These are phyloP conservation scores for Solanum bulbocastanum DNA, from an alignment of 257 asterid genomes.

Conservation along the genomic window DNA sequence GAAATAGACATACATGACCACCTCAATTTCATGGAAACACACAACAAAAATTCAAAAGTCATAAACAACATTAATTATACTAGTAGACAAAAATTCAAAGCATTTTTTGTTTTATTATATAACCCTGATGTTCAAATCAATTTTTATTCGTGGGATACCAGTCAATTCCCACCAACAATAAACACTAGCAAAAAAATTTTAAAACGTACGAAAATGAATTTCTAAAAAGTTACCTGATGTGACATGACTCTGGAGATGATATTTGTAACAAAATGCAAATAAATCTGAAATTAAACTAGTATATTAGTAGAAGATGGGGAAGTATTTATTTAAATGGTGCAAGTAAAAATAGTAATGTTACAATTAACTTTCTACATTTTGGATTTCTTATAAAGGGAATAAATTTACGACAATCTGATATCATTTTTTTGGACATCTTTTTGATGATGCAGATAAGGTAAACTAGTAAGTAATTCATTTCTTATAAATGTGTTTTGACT, in stretches of 20 bases:
- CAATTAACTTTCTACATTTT: neutral
- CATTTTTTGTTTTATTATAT: too few species aligned
- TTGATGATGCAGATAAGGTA: neutral
- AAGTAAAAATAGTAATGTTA: too few species aligned
- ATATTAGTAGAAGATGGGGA: neutral
- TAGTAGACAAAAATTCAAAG: too few species aligned
- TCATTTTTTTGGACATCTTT: neutral
- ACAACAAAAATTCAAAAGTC: neutral
- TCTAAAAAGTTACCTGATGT: neutral
- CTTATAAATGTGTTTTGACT: neutral
- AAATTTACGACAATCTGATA: too few species aligned
- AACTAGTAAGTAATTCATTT: too few species aligned
- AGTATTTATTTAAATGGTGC: neutral
- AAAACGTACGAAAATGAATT: neutral
- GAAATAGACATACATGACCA: neutral
- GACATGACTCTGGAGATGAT: neutral
- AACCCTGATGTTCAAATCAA: too few species aligned
- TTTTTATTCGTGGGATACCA: accelerated
- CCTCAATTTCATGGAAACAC: neutral
- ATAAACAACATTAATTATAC: too few species aligned
- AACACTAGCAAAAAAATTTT: neutral
- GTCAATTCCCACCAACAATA: accelerated
- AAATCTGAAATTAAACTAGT: neutral
- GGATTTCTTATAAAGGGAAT: neutral
- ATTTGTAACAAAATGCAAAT: neutral